A percentile compares a stretch with the other conserved stretches of the same genome.
These are phyloP conservation scores for Ceratocystiopsis minuta DNA, from an alignment of 2,329 filamentous ascomycete species.

Conservation along the genomic window DNA sequence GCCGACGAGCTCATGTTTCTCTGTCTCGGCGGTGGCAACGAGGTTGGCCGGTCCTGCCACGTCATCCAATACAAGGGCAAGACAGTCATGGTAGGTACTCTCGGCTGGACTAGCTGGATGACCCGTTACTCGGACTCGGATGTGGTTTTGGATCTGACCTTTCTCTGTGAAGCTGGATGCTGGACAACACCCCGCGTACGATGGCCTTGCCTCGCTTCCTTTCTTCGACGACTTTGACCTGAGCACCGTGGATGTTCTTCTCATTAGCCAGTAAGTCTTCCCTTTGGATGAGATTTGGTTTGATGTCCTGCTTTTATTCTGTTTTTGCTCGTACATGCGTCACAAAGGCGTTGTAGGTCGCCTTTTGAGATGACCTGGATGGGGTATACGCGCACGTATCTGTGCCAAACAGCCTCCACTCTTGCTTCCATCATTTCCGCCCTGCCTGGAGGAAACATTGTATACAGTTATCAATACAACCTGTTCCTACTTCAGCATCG, in stretches of 20 bases:
- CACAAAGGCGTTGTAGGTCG: no score
- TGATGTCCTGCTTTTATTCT: background rate
- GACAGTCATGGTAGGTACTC: conserved; percentile 74
- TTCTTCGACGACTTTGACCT: conserved; percentile 99
- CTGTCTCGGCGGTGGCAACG: conserved; percentile 85
- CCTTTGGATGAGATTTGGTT: background rate
- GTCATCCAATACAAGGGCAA: conserved; percentile 99
- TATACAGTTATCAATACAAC: background rate
- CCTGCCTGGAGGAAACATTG: no score
- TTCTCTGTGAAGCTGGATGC: conserved; percentile 63
- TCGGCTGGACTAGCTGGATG: background rate
- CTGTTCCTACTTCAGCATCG: no score
- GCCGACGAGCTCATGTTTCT: conserved; percentile 89
- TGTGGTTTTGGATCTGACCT: background rate
- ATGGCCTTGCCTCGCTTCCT: conserved; percentile 79
- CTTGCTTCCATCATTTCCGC: no score
- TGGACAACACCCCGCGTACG: conserved; percentile 90
- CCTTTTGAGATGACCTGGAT: background rate
- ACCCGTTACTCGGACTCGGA: no score
- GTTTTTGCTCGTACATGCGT: no score
- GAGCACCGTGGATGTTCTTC: conserved; percentile 86
- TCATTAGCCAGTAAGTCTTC: conserved; percentile 92
- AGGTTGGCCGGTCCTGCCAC: conserved; percentile 92
- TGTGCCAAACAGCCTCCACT: no score
- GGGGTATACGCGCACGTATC: no score